Base-by-base conservation (phyloP, 1,139 yeast species). In the Protomyces pachydermus region DNA sequence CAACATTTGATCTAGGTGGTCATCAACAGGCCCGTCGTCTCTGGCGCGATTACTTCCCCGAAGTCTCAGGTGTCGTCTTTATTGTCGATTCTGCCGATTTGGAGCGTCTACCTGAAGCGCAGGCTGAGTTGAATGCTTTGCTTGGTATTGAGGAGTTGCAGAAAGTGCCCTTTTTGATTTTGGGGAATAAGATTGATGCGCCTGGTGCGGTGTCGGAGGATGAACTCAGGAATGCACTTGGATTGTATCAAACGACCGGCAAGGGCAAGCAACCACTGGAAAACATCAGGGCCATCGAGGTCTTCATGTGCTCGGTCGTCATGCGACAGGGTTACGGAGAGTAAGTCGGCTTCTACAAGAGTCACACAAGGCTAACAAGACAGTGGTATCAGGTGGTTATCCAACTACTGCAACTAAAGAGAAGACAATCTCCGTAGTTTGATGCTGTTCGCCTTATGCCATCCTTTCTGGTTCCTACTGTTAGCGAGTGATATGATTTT, bases 41-140 rank as follows among this genome's bases (percentile, higher is more conserved):
- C 74, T 93, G 99, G 99, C 91, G 91, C 76, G 98, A 93, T 76
- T 93, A 93, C 77, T 93, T 95, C 86, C 99, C 98, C 65, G 98
- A 93, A 78, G 98, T 93, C 65, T 88, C 91, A 76, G 98, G 98
- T 63, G 93, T 93, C 72, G 98, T 93, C 35, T 95, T 89, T 78
- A 82, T 95, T 68, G 98, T 93, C 52, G 99, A 93, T 75, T 95
- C 97, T 65, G 98, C 98, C 67, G 98, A 93, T 75, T 86, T 95
- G 56, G 96, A 87, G 74, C 87, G 99, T 77, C 88, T 93, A 72
- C 88, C 89, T 69, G 99, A 93, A 80, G 87, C 96, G 66, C 88
- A 89, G 79, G 91, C 91, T 52, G 98, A 93, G 79, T 83, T 93
- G 74, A 98, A 93, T 74, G 91, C 95, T 45, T 82, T 93, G 70